Percentiles rank a stretch among this genome's conserved stretches.
Evolutionary conservation across 768 basidiomycete genomes (phyloP).

Genomic region (Termitomyces sp.): DNA sequence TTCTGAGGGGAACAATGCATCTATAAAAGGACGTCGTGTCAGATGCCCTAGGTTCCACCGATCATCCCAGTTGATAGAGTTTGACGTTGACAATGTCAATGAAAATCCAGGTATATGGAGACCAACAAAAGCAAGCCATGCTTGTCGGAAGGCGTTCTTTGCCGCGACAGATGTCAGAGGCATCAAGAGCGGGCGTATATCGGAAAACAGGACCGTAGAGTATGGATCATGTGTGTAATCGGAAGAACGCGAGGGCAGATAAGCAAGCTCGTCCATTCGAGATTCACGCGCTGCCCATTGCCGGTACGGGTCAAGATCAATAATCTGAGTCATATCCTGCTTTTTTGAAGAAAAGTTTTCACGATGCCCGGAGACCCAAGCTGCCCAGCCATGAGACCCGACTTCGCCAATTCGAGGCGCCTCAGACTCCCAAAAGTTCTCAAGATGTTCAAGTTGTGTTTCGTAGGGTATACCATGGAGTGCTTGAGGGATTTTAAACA

Average conservation of each 20-base stretch:
- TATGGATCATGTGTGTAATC: constrained; percentile 64
- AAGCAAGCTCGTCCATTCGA: constrained; percentile 35
- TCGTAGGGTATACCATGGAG: constrained; percentile 39
- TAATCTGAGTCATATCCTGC: constrained; percentile 2
- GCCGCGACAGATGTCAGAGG: constrained; percentile 36
- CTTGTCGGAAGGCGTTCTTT: constrained; percentile 54
- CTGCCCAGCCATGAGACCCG: constrained; percentile 61
- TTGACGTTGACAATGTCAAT: constrained; percentile 26
- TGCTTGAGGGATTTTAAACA: constrained; percentile 49
- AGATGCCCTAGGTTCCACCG: constrained; percentile 56
- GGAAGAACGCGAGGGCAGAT: constrained; percentile 49
- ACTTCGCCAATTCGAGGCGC: constrained; percentile 68
- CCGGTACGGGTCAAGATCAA: constrained; percentile 55
- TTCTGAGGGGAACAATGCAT: constrained; percentile 46
- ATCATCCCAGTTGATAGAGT: constrained; percentile 52
- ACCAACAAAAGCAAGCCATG: constrained; percentile 69
- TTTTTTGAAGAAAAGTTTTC: constrained; percentile 20
- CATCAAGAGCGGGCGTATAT: constrained; percentile 58
- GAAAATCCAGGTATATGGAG: constrained; percentile 67
- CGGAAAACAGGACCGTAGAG: constrained; percentile 64
- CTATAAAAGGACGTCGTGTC: constrained; percentile 36
- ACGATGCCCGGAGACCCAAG: constrained; percentile 48
- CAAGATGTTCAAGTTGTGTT: constrained; percentile 50
- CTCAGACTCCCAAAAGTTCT: constrained; percentile 86
- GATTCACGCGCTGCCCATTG: constrained; percentile 61